Conservation (phyloP, 352 stramenopile genomes). For the Phytophthora pluvialis region DNA sequence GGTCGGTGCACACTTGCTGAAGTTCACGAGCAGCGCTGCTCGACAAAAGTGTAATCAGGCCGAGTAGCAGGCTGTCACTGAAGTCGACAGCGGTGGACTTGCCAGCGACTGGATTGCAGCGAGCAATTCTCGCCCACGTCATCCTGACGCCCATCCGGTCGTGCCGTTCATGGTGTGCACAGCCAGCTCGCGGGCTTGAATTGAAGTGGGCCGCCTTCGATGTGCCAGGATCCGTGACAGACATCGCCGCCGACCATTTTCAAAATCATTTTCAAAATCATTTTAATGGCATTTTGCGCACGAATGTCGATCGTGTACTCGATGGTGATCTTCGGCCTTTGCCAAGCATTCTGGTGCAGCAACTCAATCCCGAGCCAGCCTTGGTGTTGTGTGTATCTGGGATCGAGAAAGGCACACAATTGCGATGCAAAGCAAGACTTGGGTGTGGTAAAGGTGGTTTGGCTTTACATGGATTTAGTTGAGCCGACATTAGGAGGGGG, state of each 20-base stretch:
- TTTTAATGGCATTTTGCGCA: too few species aligned
- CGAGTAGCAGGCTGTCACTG: not conserved
- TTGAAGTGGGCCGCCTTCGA: not conserved
- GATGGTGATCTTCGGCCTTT: not conserved
- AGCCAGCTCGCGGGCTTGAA: not conserved
- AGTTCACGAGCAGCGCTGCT: constrained; percentile 16
- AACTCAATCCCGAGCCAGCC: not conserved
- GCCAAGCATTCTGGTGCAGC: constrained; percentile 3
- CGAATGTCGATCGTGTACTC: too few species aligned
- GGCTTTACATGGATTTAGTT: not conserved
- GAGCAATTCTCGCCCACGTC: constrained; percentile 5
- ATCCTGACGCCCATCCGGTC: not conserved
- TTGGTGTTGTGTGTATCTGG: not conserved
- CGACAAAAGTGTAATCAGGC: constrained; percentile 42
- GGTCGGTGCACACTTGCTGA: not conserved
- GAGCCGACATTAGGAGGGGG: not conserved
- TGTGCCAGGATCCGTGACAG: too few species aligned
- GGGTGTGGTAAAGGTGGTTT: not conserved
- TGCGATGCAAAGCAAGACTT: not conserved
- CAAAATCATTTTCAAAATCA: too few species aligned
- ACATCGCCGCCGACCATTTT: too few species aligned
- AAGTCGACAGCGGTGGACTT: constrained; percentile 15
- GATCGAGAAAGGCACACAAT: not conserved
- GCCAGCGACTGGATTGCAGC: constrained; percentile 18
- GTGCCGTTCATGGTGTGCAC: not conserved